These are phyloP conservation scores for Camelina hispida DNA, from an alignment of 345 rosid species.

Conservation along the genomic window DNA sequence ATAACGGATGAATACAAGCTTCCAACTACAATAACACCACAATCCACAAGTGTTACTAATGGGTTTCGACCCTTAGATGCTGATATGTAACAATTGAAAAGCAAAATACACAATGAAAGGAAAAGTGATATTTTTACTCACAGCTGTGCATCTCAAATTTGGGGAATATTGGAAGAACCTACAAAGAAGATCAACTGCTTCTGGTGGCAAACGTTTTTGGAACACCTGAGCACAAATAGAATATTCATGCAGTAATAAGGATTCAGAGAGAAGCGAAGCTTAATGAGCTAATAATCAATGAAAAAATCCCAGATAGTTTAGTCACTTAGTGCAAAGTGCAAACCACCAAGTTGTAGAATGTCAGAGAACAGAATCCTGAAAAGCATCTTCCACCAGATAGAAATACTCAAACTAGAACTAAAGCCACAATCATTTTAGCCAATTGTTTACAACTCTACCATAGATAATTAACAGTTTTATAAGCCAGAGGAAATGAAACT, in stretches of 20 bases:
- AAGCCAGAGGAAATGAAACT: constrained; percentile 3
- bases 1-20: constrained; percentile 90
- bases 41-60: neutral
- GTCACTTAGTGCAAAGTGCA: neutral
- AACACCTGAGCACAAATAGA: constrained; percentile 35
- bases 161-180: constrained; percentile 97
- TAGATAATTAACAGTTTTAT: neutral
- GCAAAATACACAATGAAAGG: neutral
- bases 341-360: constrained; percentile 6
- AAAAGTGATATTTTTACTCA: constrained; percentile 48
- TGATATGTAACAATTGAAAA: constrained; percentile 1
- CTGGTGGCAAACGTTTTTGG: constrained; percentile 92
- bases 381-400: constrained; percentile 10
- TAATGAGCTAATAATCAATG: neutral
- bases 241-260: constrained; percentile 5
- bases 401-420: constrained; percentile 17
- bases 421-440: constrained; percentile 13
- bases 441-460: neutral
- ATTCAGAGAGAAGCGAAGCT: neutral
- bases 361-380: neutral
- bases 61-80: neutral
- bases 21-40: constrained; percentile 60
- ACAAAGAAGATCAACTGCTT: constrained; percentile 96
- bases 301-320: neutral
- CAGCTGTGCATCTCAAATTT: constrained; percentile 94